Evolutionary conservation across 768 basidiomycete genomes (phyloP).

Genomic region (Polyporus arcularius): DNA sequence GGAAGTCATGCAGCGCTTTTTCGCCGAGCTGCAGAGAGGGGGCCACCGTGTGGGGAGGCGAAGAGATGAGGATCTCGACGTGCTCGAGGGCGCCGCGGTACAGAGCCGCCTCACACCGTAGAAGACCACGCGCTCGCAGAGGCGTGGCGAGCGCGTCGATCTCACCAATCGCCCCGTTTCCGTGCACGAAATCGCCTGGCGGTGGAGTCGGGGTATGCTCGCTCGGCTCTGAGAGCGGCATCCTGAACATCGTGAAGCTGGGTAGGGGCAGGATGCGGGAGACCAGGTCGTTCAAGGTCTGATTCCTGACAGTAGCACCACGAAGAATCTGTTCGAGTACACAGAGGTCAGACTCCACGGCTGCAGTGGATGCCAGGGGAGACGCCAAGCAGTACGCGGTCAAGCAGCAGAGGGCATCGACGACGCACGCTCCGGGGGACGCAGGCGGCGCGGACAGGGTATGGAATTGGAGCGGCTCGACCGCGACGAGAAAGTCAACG

Average conservation of each 20-base stretch:
- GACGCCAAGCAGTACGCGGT: slow-evolving; percentile 17
- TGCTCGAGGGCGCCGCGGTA: slow-evolving; percentile 52
- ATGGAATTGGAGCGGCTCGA: slow-evolving; percentile 7
- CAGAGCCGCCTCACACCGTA: slow-evolving; percentile 49
- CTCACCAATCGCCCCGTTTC: slow-evolving; percentile 23
- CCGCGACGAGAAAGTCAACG: slow-evolving; percentile 29
- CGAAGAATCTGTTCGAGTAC: slow-evolving; percentile 6
- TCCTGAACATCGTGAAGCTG: slow-evolving; percentile 5
- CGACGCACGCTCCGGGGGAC: slow-evolving; percentile 4
- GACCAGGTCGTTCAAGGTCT: slow-evolving; percentile 18
- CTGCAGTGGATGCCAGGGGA: background rate
- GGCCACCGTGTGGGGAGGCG: slow-evolving; percentile 7
- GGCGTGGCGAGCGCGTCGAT: slow-evolving; percentile 27
- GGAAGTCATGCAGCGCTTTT: slow-evolving; percentile 35
- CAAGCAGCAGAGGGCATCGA: slow-evolving; percentile 16
- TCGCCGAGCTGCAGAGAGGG: slow-evolving; percentile 18
- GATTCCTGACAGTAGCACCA: slow-evolving; percentile 7
- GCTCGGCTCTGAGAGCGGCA: slow-evolving; percentile 5
- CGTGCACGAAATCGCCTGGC: background rate
- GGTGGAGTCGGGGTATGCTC: slow-evolving; percentile 12
- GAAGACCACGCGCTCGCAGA: slow-evolving; percentile 38
- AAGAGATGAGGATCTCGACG: slow-evolving; percentile 39
- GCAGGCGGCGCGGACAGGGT: background rate
- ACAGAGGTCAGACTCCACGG: background rate
- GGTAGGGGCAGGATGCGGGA: slow-evolving; percentile 14